These are phyloP conservation scores for Mycena capillaripes DNA, from an alignment of 768 basidiomycete species.

Conservation along the genomic window DNA sequence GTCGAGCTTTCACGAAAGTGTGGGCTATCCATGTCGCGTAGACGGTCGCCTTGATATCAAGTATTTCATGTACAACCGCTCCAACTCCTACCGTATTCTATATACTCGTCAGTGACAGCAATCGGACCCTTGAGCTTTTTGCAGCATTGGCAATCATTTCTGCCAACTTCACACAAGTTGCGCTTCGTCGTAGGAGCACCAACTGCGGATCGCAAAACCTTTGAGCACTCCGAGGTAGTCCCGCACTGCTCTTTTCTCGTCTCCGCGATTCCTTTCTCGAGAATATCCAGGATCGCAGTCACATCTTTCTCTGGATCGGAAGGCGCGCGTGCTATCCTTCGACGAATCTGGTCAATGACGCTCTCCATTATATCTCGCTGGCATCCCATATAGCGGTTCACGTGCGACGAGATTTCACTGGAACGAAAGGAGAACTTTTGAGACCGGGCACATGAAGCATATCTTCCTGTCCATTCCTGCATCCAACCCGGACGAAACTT, in stretches of 20 bases:
- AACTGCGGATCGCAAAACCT: not conserved
- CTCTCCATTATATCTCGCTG: slow-evolving; percentile 25
- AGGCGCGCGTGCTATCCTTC: rapidly evolving
- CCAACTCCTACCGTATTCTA: too few relatives aligned
- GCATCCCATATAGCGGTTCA: slow-evolving; percentile 30
- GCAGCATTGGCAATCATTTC: not conserved
- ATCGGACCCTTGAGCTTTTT: not conserved
- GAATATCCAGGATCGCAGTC: not conserved
- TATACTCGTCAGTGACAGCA: too few relatives aligned
- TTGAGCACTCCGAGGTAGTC: not conserved
- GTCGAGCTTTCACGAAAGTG: too few relatives aligned
- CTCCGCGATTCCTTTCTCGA: slow-evolving; percentile 1
- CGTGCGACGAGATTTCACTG: not conserved
- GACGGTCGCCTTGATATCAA: too few relatives aligned
- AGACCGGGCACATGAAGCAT: not conserved
- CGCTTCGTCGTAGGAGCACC: not conserved
- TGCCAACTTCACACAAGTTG: not conserved
- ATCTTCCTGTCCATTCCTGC: not conserved
- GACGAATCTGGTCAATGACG: slow-evolving; percentile 12
- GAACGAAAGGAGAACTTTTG: not conserved
- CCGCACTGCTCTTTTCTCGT: not conserved
- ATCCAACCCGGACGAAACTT: slow-evolving; percentile 25
- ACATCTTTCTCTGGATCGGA: not conserved
- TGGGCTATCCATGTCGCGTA: too few relatives aligned
- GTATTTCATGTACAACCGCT: too few relatives aligned